Percentiles rank a stretch among this genome's conserved stretches.
Evolutionary conservation across 2,329 filamentous ascomycete species (phyloP).

Genomic region (Pseudocercospora musae): DNA sequence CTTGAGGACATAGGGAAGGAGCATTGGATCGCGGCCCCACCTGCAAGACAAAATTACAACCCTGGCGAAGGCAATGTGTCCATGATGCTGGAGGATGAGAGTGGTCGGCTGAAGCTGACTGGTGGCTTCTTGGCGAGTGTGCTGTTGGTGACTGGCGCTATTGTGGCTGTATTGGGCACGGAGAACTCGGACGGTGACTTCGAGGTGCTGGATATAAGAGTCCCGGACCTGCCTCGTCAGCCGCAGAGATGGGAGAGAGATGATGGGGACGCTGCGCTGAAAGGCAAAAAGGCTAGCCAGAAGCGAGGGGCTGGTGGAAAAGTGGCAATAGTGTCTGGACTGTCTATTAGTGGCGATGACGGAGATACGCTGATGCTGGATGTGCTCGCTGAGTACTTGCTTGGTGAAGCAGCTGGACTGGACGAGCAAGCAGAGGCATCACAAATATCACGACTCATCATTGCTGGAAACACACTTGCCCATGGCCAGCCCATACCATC

Average conservation of each 20-base stretch:
- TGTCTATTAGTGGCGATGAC: conserved; percentile 74
- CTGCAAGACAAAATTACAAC: conserved; percentile 61
- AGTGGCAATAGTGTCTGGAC: conserved; percentile 83
- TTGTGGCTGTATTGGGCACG: conserved; percentile 90
- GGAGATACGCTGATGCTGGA: conserved; percentile 72
- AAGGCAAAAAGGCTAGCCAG: conserved; percentile 39
- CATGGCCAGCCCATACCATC: conserved; percentile 47
- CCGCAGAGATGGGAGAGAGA: conserved; percentile 73
- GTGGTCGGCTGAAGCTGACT: conserved; percentile 76
- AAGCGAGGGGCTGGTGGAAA: conserved; percentile 57
- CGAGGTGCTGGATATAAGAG: conserved; percentile 83
- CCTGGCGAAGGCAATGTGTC: conserved; percentile 36
- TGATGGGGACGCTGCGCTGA: conserved; percentile 41
- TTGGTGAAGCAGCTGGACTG: conserved; percentile 71
- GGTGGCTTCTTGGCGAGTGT: conserved; percentile 66
- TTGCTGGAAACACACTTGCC: conserved; percentile 83
- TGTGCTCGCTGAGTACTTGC: conserved; percentile 79
- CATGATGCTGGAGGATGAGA: conserved; percentile 93
- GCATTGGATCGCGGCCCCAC: conserved; percentile 86
- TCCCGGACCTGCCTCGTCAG: conserved; percentile 81
- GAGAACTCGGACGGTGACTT: conserved; percentile 91
- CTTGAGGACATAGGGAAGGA: conserved; percentile 92
- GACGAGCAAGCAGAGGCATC: conserved; percentile 58
- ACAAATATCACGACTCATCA: conserved; percentile 77
- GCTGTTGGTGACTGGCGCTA: conserved; percentile 84